phyloP scores from a whole-genome alignment of 768 basidiomycete genomes.

The Erythrobasidium yunnanense region DNA sequence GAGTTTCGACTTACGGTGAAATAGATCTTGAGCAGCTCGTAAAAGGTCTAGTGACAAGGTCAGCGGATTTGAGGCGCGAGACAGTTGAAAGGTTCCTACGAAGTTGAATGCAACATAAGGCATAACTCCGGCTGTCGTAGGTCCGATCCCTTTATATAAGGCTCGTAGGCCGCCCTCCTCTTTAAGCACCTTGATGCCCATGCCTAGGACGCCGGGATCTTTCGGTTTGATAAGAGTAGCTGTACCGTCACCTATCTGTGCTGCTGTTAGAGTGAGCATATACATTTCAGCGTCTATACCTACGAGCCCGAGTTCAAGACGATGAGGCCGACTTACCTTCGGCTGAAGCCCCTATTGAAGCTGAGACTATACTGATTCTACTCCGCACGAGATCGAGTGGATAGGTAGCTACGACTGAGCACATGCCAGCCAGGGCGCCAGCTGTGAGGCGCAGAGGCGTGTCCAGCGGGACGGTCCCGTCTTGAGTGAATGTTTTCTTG shows the following conservation, averaged over 20 bases:
- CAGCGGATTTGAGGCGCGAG: no score
- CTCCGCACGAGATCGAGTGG: slow-evolving; percentile 89
- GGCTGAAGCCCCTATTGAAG: slow-evolving; percentile 17
- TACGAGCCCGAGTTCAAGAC: neutral
- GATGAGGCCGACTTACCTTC: neutral
- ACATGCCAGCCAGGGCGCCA: slow-evolving; percentile 85
- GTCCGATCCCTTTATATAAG: slow-evolving; percentile 68
- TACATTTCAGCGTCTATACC: slow-evolving; percentile 35
- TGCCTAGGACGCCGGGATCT: slow-evolving; percentile 57
- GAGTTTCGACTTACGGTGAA: no score
- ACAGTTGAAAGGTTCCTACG: no score
- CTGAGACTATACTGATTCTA: slow-evolving; percentile 48
- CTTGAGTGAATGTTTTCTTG: slow-evolving; percentile 56
- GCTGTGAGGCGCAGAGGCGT: slow-evolving; percentile 74
- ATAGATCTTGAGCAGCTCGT: slow-evolving; percentile 50
- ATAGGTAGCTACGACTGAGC: slow-evolving; percentile 54
- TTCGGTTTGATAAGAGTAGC: slow-evolving; percentile 43
- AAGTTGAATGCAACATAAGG: slow-evolving; percentile 47
- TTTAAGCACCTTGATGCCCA: slow-evolving; percentile 78
- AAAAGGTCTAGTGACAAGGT: no score
- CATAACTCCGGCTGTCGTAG: slow-evolving; percentile 66
- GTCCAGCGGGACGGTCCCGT: slow-evolving; percentile 66
- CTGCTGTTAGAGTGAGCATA: no score
- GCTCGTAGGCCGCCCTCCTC: slow-evolving; percentile 85
- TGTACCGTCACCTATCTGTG: no score